Evolutionary conservation across 345 rosid species (phyloP).

Genomic region (Viola odorata): DNA sequence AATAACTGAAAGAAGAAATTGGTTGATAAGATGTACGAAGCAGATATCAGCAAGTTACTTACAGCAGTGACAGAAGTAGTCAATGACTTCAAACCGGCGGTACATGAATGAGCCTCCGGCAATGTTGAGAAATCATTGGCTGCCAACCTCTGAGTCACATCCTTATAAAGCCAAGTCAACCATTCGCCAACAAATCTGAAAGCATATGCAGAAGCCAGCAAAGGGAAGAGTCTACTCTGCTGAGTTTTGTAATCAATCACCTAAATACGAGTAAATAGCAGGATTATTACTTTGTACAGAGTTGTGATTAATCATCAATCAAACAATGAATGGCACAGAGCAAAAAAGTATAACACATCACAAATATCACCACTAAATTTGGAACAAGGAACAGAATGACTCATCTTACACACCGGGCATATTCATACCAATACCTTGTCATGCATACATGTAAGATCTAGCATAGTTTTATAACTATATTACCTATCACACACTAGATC

Average conservation of each 20-base stretch:
- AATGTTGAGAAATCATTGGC: constrained; percentile 86
- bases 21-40: background rate
- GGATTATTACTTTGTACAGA: constrained; percentile 3
- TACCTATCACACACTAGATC: too few species aligned
- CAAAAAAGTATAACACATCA: too few species aligned
- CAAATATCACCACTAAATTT: background rate
- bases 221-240: constrained; percentile 91
- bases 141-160: constrained; percentile 81
- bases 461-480: too few species aligned
- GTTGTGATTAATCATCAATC: too few species aligned
- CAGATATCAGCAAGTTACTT: constrained; percentile 22
- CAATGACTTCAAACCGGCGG: constrained; percentile 96
- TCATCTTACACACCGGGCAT: too few species aligned
- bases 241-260: constrained; percentile 97
- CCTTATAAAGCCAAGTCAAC: constrained; percentile 90
- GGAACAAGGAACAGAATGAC: background rate
- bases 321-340: too few species aligned
- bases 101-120: constrained; percentile 99
- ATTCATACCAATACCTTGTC: too few species aligned
- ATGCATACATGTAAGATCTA: too few species aligned
- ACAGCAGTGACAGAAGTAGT: constrained; percentile 93
- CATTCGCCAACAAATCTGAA: constrained; percentile 97
- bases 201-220: constrained; percentile 99
- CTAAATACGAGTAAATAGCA: constrained; percentile 35
- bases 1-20: background rate